Evolutionary conservation across 2,329 filamentous ascomycete species (phyloP).

Genomic region (Monosporascus sp.): DNA sequence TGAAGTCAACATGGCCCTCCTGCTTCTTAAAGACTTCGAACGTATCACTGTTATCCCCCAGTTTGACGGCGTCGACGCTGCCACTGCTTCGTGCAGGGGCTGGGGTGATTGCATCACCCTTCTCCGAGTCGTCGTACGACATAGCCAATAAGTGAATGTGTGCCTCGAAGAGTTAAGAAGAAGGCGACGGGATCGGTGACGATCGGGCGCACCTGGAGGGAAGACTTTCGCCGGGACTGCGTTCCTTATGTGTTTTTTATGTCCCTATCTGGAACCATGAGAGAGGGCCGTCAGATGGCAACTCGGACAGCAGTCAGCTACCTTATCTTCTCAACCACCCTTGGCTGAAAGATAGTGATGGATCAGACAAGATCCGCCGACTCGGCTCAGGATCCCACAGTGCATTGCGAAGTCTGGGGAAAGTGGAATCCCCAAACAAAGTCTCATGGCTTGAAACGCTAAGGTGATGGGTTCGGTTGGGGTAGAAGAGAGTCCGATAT

Average conservation of each 20-base stretch:
- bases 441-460: background rate
- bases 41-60: conserved; percentile 19
- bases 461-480: background rate
- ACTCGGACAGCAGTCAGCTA: background rate
- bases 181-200: background rate
- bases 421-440: background rate
- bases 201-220: background rate
- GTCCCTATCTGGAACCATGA: background rate
- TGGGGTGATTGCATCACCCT: conserved; percentile 14
- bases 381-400: background rate
- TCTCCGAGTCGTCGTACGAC: conserved; percentile 1
- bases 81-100: conserved; percentile 13
- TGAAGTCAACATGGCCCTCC: conserved; percentile 38
- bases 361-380: background rate
- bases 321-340: background rate
- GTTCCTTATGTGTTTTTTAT: background rate
- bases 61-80: conserved; percentile 17
- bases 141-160: background rate
- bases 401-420: background rate
- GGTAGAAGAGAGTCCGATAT: background rate
- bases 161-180: background rate
- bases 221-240: background rate
- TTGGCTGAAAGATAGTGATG: background rate
- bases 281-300: background rate
- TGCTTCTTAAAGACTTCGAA: conserved; percentile 41